These are phyloP conservation scores for Coniella lustricola DNA, from an alignment of 2,329 filamentous ascomycete species.

Conservation along the genomic window DNA sequence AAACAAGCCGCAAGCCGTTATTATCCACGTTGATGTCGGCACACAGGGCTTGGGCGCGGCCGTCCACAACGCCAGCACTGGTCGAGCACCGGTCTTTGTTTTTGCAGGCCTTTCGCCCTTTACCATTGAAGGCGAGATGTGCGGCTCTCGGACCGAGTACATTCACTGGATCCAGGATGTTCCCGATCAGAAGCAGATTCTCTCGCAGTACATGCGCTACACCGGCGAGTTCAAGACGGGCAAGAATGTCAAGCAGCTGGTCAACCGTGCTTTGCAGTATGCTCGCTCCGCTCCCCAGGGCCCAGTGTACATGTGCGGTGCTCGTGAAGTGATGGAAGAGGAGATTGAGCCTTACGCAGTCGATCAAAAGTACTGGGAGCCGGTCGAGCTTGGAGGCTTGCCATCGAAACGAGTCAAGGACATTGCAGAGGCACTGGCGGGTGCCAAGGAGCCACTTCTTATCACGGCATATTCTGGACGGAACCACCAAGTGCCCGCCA, in stretches of 20 bases:
- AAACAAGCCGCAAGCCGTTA: slow-evolving; percentile 60
- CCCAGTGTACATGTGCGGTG: slow-evolving; percentile 71
- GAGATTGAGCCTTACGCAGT: slow-evolving; percentile 69
- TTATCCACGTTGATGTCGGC: slow-evolving; percentile 69
- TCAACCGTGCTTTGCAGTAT: slow-evolving; percentile 78
- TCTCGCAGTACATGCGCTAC: slow-evolving; percentile 81
- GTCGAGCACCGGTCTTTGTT: slow-evolving; percentile 54
- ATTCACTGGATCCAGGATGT: slow-evolving; percentile 39
- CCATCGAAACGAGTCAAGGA: slow-evolving; percentile 43
- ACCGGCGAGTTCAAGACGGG: slow-evolving; percentile 76
- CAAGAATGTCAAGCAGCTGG: slow-evolving; percentile 81
- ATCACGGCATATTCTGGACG: slow-evolving; percentile 66
- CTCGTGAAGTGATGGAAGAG: slow-evolving; percentile 78
- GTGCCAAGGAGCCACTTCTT: slow-evolving; percentile 59
- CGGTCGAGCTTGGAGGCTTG: slow-evolving; percentile 59
- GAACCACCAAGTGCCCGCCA: slow-evolving; percentile 54
- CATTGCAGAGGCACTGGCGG: slow-evolving; percentile 57
- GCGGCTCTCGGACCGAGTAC: slow-evolving; percentile 33
- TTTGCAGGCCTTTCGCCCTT: slow-evolving; percentile 37
- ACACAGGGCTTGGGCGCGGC: slow-evolving; percentile 66
- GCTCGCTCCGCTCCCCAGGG: slow-evolving; percentile 70
- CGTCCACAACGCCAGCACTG: slow-evolving; percentile 64
- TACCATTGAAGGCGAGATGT: slow-evolving; percentile 36
- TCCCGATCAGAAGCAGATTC: slow-evolving; percentile 41
- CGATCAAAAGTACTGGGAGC: slow-evolving; percentile 62